A percentile compares a stretch with the other conserved stretches of the same genome.
phyloP scores from a whole-genome alignment of 345 rosid genomes.

The Acer negundo region DNA sequence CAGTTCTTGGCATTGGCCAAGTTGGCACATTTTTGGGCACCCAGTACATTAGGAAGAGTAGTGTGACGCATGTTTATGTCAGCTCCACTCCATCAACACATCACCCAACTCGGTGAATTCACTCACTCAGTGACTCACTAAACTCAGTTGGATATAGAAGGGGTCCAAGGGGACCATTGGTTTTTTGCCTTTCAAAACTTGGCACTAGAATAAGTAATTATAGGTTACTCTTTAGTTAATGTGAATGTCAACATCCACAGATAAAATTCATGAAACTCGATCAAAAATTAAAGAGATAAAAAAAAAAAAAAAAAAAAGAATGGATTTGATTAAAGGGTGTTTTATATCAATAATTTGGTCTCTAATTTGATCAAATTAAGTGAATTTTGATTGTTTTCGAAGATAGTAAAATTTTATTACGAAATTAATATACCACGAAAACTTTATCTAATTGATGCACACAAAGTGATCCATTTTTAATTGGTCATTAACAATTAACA shows the following conservation, averaged over 20 bases:
- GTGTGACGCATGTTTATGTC: conserved; percentile 59
- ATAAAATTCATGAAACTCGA: not conserved
- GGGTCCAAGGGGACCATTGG: conserved; percentile 5
- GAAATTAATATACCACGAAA: no score
- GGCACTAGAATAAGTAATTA: not conserved
- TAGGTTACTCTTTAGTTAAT: not conserved
- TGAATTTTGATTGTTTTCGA: not conserved
- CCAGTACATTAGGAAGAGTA: conserved; percentile 35
- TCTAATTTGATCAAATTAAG: no score
- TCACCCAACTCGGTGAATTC: not conserved
- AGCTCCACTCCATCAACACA: conserved; percentile 28
- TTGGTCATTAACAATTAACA: not conserved
- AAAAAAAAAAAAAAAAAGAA: no score
- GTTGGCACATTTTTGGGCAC: conserved; percentile 24
- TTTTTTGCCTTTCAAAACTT: not conserved
- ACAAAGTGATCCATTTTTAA: no score
- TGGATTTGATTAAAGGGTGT: no score
- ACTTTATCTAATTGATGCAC: no score
- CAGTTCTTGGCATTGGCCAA: conserved; percentile 22
- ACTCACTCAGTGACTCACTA: not conserved
- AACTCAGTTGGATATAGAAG: not conserved
- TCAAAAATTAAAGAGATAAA: no score
- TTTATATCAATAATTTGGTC: no score
- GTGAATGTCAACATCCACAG: not conserved
- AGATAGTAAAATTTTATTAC: not conserved